Percentiles rank a stretch among this genome's conserved stretches.
phyloP scores from a whole-genome alignment of 108 stramenopile species.

The Epithemia pelagica region DNA sequence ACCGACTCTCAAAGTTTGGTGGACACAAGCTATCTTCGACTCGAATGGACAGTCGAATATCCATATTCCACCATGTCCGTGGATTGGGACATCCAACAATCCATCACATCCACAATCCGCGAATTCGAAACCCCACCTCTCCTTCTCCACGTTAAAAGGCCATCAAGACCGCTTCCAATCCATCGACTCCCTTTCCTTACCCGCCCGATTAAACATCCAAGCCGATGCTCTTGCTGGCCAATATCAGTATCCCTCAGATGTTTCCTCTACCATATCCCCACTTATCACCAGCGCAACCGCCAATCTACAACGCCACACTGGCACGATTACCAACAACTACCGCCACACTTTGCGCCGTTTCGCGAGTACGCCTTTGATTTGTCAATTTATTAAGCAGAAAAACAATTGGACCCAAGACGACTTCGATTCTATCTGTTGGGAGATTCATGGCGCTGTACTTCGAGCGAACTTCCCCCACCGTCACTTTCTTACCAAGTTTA shows the following conservation, averaged over 20 bases:
- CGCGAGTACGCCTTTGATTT: not conserved
- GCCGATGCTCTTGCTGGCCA: not conserved
- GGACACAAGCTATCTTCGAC: not conserved
- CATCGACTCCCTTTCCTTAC: not conserved
- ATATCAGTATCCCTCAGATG: not conserved
- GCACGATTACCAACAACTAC: not conserved
- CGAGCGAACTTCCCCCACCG: not conserved
- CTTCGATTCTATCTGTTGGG: not conserved
- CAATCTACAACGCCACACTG: not conserved
- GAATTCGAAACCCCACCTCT: not conserved
- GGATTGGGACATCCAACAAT: not conserved
- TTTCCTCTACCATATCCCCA: not conserved
- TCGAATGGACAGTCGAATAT: not conserved
- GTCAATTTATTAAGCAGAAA: not conserved
- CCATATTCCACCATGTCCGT: not conserved
- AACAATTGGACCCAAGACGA: not conserved
- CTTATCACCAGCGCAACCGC: not conserved
- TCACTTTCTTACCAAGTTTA: not conserved
- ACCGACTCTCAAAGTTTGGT: not conserved
- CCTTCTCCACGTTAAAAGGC: not conserved
- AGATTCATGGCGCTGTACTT: not conserved
- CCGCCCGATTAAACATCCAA: not conserved
- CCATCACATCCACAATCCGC: not conserved
- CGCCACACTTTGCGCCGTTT: not conserved
- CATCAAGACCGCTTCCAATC: not conserved